A percentile compares a stretch with the other conserved stretches of the same genome.
Conservation (phyloP, 2,329 filamentous ascomycete species). For the Trichoderma harzianum region DNA sequence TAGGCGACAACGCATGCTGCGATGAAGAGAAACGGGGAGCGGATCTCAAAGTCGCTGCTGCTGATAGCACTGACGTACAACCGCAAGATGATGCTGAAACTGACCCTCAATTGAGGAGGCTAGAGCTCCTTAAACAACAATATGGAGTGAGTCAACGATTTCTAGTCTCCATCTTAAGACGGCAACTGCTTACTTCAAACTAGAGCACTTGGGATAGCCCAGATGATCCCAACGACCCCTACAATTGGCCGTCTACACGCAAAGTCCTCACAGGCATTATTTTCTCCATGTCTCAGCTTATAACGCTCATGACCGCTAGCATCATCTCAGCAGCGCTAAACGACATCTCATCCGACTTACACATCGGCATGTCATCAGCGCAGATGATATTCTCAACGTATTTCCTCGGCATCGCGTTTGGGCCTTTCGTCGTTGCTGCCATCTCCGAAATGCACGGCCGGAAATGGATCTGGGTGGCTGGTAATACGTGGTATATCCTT, state of each 20-base stretch:
- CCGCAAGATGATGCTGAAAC: neutral
- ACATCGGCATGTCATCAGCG: slow-evolving; percentile 23
- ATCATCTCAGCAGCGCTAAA: slow-evolving; percentile 37
- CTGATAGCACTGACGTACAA: neutral
- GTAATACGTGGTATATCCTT: slow-evolving; percentile 34
- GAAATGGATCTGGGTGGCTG: slow-evolving; percentile 32
- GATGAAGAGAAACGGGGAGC: neutral
- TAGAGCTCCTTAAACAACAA: neutral
- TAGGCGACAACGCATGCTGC: neutral
- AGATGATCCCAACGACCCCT: neutral
- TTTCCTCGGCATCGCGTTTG: slow-evolving; percentile 35
- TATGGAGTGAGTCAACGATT: neutral
- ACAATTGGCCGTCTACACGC: slow-evolving; percentile 44
- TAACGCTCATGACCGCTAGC: slow-evolving; percentile 36
- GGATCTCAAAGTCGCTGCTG: neutral
- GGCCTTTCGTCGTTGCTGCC: slow-evolving; percentile 33
- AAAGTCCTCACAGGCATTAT: slow-evolving; percentile 29
- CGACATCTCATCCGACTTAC: slow-evolving; percentile 32
- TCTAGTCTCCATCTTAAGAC: rapidly evolving
- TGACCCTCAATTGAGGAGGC: neutral
- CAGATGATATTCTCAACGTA: slow-evolving; percentile 36
- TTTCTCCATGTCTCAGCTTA: slow-evolving; percentile 33
- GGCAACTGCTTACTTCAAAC: neutral
- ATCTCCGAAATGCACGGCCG: slow-evolving; percentile 35
- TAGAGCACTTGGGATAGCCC: neutral